A percentile compares a stretch with the other conserved stretches of the same genome.
Evolutionary conservation across 108 stramenopile species (phyloP).

Genomic region (Chaetoceros muelleri): DNA sequence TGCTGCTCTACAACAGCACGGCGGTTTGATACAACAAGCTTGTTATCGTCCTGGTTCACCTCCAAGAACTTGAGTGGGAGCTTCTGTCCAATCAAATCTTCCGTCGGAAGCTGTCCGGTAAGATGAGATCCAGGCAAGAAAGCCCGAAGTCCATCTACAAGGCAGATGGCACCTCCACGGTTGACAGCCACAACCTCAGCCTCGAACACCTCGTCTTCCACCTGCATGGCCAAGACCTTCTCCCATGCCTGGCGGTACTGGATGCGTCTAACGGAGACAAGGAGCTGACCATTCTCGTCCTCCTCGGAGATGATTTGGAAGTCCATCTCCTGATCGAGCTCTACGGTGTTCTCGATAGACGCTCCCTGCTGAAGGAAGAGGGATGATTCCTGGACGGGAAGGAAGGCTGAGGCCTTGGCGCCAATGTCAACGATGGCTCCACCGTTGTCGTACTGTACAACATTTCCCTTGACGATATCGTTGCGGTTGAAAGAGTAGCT

Average conservation of each 20-base stretch:
- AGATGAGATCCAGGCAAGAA: conserved; percentile 95
- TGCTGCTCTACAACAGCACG: conserved; percentile 87
- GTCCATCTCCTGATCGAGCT: conserved; percentile 63
- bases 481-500: conserved; percentile 77
- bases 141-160: conserved; percentile 85
- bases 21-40: conserved; percentile 91
- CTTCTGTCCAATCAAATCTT: conserved; percentile 76
- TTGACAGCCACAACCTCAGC: conserved; percentile 85
- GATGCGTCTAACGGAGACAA: conserved; percentile 81
- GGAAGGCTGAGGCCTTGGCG: conserved; percentile 87
- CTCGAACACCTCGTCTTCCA: conserved; percentile 77
- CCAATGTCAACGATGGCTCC: conserved; percentile 86
- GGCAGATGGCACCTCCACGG: conserved; percentile 92
- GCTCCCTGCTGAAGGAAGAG: conserved; percentile 43
- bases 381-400: conserved; percentile 78
- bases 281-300: conserved; percentile 86
- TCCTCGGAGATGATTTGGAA: conserved; percentile 94
- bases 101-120: conserved; percentile 75
- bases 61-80: conserved; percentile 89
- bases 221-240: conserved; percentile 50
- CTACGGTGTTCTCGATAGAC: conserved; percentile 52
- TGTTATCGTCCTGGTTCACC: conserved; percentile 87
- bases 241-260: conserved; percentile 92
- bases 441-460: conserved; percentile 60
- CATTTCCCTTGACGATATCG: conserved; percentile 66